phyloP scores from a whole-genome alignment of 768 basidiomycete species.

The Lactifluus rugatus region DNA sequence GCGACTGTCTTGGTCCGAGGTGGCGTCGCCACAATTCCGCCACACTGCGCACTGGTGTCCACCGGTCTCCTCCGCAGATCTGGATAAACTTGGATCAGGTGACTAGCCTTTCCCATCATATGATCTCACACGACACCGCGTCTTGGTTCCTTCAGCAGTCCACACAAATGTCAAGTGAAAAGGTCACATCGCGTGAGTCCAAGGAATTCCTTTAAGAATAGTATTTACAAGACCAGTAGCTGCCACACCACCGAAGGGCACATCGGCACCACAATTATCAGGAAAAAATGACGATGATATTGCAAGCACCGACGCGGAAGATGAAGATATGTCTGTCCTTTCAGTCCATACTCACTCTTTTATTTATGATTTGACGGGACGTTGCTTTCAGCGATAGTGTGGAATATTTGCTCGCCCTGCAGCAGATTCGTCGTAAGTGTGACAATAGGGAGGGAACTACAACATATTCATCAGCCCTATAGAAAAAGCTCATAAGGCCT shows the following conservation, averaged over 20 bases:
- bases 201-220: not conserved
- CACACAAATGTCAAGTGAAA: not conserved
- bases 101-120: not conserved
- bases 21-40: no score
- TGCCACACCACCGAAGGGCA: not conserved
- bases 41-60: no score
- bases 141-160: not conserved
- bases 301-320: not conserved
- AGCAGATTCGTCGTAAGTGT: conserved; percentile 10
- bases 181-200: not conserved
- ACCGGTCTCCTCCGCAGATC: no score
- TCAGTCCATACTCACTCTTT: not conserved
- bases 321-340: not conserved
- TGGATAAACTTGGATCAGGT: no score
- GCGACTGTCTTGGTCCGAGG: no score
- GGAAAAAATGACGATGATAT: not conserved
- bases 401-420: conserved; percentile 6
- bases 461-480: not conserved
- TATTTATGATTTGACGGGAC: not conserved
- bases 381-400: not conserved
- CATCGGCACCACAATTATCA: not conserved
- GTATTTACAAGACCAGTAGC: not conserved
- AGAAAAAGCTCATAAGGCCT: conserved; percentile 2
- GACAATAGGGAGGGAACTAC: not conserved
- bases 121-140: not conserved